A percentile compares a stretch with the other conserved stretches of the same genome.
phyloP scores from a whole-genome alignment of 179 eudicot genomes.

The Spergularia azorica region DNA sequence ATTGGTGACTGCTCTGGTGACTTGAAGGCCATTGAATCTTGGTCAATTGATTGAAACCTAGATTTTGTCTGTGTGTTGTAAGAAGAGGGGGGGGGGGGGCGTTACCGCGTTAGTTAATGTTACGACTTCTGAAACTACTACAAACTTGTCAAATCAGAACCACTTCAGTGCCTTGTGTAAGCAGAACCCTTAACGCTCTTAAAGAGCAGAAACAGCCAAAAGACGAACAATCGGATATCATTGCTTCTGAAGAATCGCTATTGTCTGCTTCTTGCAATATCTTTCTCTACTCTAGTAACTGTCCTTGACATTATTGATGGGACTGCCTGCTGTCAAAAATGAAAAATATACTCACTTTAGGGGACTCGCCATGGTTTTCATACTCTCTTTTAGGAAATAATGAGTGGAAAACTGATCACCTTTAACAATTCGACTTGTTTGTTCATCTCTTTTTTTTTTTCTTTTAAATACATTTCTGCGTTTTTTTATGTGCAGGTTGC shows the following conservation, averaged over 20 bases:
- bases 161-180: neutral
- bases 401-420: neutral
- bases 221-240: neutral
- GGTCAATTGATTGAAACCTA: neutral
- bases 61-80: neutral
- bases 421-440: neutral
- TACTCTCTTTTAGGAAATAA: neutral
- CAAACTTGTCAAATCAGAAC: too few species aligned
- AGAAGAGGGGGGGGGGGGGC: too few species aligned
- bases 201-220: neutral
- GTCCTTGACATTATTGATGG: neutral
- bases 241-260: neutral
- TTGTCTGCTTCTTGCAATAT: neutral
- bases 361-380: neutral
- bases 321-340: neutral
- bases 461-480: neutral
- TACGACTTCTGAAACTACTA: too few species aligned
- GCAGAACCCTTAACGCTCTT: neutral
- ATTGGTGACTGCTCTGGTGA: neutral
- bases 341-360: too few species aligned
- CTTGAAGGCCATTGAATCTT: neutral
- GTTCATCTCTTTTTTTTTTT: neutral
- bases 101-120: too few species aligned
- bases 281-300: neutral
- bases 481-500: conserved; percentile 54